Base-by-base conservation (phyloP, 495 filamentous ascomycete species). In the Neurospora cerealis region DNA sequence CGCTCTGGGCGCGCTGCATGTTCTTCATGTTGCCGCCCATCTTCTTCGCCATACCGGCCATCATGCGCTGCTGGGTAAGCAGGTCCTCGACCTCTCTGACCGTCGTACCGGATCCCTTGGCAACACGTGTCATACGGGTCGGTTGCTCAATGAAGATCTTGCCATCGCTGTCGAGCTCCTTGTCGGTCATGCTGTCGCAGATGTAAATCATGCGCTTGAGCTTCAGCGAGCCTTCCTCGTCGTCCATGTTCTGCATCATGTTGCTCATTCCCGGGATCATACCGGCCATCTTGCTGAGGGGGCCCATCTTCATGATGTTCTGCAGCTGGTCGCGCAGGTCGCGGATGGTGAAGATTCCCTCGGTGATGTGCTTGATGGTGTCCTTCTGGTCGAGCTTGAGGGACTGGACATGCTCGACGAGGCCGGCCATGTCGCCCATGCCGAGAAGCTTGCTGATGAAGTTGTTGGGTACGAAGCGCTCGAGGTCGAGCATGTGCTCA, bases 221-320 rank as follows among this genome's bases (percentile, higher is more conserved):
- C 83, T 98, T 98, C 80, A 91, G 81, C 34, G 89, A 90, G 5
- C 95, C 96, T 79, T 98, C 95, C 79, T 98, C 96, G 81, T 99
- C 96, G 81, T 98, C 95, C 86, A 98, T 94, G 48, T 93, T 93
- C 36, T 92, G 89, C 86, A 97, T 98, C 86, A 98, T 91, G 77
- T 93, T 92, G 69, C 90, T 91, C 74, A 98, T 89, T 39, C 96
- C 96, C 0, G 96, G 96, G 71, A 99, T 98, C 96, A 99, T 99
- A 78, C 95, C 94, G 1, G 96, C 96, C 87, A 99, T 95, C 83
- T 99, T 99, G 42, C 91, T 94, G 15, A 99, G 83, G 1, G 96
- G 96, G 0, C 96, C 96, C 96, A 99, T 98, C 83, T 99, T 99
- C 95, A 98, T 98, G 80, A 99, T 97, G 73, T 97, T 98, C 46